Evolutionary conservation across 345 rosid genomes (phyloP).

Genomic region (Aquilaria sinensis): DNA sequence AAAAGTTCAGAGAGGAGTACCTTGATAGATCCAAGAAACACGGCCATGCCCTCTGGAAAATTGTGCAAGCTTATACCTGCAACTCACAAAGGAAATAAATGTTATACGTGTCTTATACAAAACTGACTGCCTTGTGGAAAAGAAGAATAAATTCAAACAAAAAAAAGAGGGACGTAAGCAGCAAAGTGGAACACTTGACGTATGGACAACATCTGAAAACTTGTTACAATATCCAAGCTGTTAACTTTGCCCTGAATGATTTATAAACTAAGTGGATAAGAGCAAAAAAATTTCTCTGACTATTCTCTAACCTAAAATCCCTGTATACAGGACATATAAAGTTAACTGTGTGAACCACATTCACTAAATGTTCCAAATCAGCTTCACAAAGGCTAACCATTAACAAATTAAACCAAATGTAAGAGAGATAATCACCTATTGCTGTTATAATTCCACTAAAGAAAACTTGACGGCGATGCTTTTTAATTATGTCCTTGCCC

Average conservation of each 20-base stretch:
- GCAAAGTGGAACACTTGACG: background rate
- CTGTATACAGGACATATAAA: no score
- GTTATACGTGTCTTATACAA: conserved; percentile 10
- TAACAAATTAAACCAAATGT: background rate
- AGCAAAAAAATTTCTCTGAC: no score
- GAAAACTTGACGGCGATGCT: conserved; percentile 84
- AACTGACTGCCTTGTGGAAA: background rate
- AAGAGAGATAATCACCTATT: conserved; percentile 47
- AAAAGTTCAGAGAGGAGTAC: conserved; percentile 26
- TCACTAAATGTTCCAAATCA: no score
- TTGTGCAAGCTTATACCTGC: conserved; percentile 99
- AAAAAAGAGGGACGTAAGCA: background rate
- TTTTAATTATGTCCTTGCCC: conserved; percentile 80
- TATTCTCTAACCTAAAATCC: no score
- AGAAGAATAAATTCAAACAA: background rate
- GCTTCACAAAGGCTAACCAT: no score
- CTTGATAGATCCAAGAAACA: conserved; percentile 96
- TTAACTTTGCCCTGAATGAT: no score
- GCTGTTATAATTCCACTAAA: conserved; percentile 93
- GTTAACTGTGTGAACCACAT: no score
- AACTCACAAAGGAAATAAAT: conserved; percentile 14
- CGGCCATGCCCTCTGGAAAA: conserved; percentile 99
- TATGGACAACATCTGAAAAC: no score
- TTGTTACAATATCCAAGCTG: no score
- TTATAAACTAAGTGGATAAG: no score